Evolutionary conservation across 2,329 filamentous ascomycete genomes (phyloP).

Genomic region (Ophidiomyces ophidiicola): DNA sequence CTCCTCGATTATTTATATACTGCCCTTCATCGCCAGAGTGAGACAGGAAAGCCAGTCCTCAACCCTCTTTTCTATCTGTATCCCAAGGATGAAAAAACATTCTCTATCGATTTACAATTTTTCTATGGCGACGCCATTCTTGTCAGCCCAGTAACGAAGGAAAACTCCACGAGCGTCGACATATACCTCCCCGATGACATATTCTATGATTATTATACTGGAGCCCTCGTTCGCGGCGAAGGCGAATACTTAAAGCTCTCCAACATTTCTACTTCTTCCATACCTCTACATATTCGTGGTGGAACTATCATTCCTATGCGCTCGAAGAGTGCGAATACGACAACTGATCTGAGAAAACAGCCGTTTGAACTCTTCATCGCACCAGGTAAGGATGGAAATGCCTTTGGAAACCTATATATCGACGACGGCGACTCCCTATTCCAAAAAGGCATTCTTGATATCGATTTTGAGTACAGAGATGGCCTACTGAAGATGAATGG

Average conservation of each 20-base stretch:
- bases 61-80: constrained; percentile 64
- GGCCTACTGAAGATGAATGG: constrained; percentile 25
- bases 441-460: constrained; percentile 42
- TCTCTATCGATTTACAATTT: constrained; percentile 44
- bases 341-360: constrained; percentile 46
- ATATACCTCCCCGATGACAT: constrained; percentile 47
- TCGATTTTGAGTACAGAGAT: constrained; percentile 46
- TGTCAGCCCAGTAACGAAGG: constrained; percentile 44
- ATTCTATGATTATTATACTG: constrained; percentile 51
- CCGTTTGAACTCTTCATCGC: constrained; percentile 62
- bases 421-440: constrained; percentile 62
- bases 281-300: constrained; percentile 52
- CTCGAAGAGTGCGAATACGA: constrained; percentile 45
- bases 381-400: constrained; percentile 49
- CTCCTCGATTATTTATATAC: constrained; percentile 75
- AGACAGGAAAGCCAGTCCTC: constrained; percentile 52
- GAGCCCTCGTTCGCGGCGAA: constrained; percentile 34
- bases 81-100: constrained; percentile 44
- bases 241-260: constrained; percentile 35
- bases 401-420: constrained; percentile 57
- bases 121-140: constrained; percentile 48
- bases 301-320: constrained; percentile 50
- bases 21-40: constrained; percentile 48
- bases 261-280: constrained; percentile 40
- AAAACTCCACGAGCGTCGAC: constrained; percentile 41